A percentile compares a stretch with the other conserved stretches of the same genome.
These are phyloP conservation scores for Blastobotrys ciferrii DNA, from an alignment of 1,139 yeast genomes.

Conservation along the genomic window DNA sequence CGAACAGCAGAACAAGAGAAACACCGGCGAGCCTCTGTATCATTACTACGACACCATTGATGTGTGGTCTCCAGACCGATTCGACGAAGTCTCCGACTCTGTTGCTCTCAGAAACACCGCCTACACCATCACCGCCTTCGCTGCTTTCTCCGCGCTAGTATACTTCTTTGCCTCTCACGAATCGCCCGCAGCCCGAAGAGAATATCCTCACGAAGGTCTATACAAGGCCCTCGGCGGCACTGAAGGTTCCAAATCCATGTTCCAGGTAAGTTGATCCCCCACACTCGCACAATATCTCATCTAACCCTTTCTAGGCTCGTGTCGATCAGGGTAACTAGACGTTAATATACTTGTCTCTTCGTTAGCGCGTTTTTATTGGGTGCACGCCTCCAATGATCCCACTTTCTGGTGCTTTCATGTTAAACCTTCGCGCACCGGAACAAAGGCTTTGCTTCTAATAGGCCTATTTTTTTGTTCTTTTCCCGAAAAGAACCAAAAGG, in stretches of 20 bases:
- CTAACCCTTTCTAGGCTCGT: neutral
- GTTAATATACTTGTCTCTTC: neutral
- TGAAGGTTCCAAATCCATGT: conserved; percentile 35
- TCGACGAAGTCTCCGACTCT: conserved; percentile 56
- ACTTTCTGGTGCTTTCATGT: no score
- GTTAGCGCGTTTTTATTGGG: no score
- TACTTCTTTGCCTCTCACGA: conserved; percentile 66
- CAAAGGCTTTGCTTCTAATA: no score
- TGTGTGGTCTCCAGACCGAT: conserved; percentile 85
- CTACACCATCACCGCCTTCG: conserved; percentile 55
- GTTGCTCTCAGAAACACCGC: conserved; percentile 55
- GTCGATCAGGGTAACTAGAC: conserved; percentile 1
- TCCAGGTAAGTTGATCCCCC: conserved; percentile 20
- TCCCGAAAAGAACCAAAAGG: no score
- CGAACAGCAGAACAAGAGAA: conserved; percentile 80
- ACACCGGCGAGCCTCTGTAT: conserved; percentile 67
- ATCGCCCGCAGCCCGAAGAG: conserved; percentile 73
- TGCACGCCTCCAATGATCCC: no score
- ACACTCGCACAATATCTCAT: neutral
- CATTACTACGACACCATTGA: conserved; percentile 72
- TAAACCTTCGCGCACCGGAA: no score
- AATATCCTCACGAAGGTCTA: conserved; percentile 72
- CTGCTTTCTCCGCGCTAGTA: conserved; percentile 54
- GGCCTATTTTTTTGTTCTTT: no score
- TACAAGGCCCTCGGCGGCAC: conserved; percentile 69